Base-by-base conservation (phyloP, 2,329 filamentous ascomycete genomes). In the Aspergillus quadrilineatus region DNA sequence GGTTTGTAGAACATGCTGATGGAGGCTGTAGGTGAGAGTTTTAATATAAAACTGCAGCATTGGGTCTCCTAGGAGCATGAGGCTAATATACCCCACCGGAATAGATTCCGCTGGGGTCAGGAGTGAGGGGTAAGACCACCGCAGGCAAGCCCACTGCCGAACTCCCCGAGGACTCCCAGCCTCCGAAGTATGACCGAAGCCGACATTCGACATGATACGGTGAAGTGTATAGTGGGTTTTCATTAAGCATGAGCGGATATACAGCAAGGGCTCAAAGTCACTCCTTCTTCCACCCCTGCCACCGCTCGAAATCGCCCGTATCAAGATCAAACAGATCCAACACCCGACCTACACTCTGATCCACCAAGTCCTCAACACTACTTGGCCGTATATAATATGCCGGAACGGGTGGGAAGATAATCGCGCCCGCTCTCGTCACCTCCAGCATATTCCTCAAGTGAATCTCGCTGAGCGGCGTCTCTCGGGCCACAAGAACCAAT, bases 1-100 rank as follows among this genome's bases (percentile, higher is more conserved):
- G 81, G 80, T 64, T 80, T 71, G 67, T 84, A 84, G 68, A 82
- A 83, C 72, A 84, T 79, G 7, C 8, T 64, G 28, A 10, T 15
- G 6, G 43, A 30, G 22, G 22, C 22, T 22, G 22, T 22, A 2
- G 22, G 22, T 22, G 22, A 22, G 17, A 17, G 22, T 22, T 22
- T 22, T 4, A 22, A 22, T 22, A 22, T 22, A 4, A 22, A 22
- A 22, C 22, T 22, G 22, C 22, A 22, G 22, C 22, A 22, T 22
- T 22, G 3, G 22, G 22, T 22, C 22, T 22, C 22, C 22, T 22
- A 22, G 10, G 32, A 8, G 32, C 32, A 34, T 34, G 10, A 37
- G 34, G 30, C 10, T 34, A 37, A 37, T 37, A 37, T 37, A 37
- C 34, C 34, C 34, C 34, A 37, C 12, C 34, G 34, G 34, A 14